Base-by-base conservation (phyloP, 805 yeast species). In the Kluyveromyces wickerhamii region DNA sequence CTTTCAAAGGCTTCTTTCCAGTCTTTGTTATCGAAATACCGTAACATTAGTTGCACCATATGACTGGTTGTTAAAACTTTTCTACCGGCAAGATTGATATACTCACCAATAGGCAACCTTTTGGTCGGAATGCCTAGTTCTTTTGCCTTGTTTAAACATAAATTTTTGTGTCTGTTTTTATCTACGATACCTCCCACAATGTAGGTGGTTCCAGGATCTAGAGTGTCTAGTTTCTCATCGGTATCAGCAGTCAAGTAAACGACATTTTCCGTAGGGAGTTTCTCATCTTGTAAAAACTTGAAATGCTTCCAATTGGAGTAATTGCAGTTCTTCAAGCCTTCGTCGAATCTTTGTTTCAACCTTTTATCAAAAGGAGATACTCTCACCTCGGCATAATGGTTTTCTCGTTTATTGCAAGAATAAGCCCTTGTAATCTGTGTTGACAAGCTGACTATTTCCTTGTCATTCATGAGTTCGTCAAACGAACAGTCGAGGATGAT, bases 161-260 rank as follows among this genome's bases (percentile, higher is more conserved):
- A 59, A 42, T 69, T 66, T 58, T 85, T 84, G 62, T 87, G 79
- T 47, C 97, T 72, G 40, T 94, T 94, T 57, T 89, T 89, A 57
- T 89, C 98, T 3, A 89, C 97, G 37, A 89, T 89, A 1, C 97
- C 98, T 7, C 98, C 98, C 32, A 89, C 77, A 27, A 89, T 74
- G 47, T 89, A 89, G 0, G 94, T 83, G 53, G 69, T 65, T 3
- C 79, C 83, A 4, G 76, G 73, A 41, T 79, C 76, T 35, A 89
- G 63, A 17, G 65, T 72, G 8, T 70, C 74, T 22, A 92, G 49
- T 15, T 66, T 73, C 6, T 79, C 81, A 7, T 78, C 82, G 0
- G 96, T 79, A 49, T 89, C 98, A 0, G 96, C 94, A 1, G 94
- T 79, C 23, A 89, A 61, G 49, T 92, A 89, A 0, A 85, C 69